Evolutionary conservation across 495 filamentous ascomycete species (phyloP).

Genomic region (Talaromyces nanjingensis): DNA sequence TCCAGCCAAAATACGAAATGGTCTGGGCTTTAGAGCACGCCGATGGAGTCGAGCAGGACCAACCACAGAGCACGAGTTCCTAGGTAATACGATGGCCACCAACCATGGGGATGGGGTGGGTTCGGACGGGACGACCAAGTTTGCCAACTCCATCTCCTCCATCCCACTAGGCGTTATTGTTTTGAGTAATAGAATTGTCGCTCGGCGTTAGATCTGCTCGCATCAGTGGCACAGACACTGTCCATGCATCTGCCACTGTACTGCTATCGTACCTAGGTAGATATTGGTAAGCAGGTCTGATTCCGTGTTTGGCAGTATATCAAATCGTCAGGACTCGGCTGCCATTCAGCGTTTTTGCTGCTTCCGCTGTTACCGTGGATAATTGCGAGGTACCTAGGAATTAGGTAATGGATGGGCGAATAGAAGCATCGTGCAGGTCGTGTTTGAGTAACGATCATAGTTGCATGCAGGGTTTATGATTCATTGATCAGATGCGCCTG

Average conservation of each 20-base stretch:
- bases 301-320: background rate
- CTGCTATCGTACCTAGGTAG: background rate
- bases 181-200: background rate
- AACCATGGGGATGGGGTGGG: background rate
- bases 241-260: background rate
- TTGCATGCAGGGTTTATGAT: background rate
- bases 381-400: background rate
- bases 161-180: background rate
- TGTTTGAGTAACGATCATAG: background rate
- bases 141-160: background rate
- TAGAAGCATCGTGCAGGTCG: background rate
- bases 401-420: background rate
- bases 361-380: background rate
- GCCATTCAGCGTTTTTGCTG: background rate
- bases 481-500: background rate
- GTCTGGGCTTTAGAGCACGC: background rate
- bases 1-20: background rate
- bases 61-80: background rate
- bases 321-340: background rate
- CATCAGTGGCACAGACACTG: background rate
- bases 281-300: background rate
- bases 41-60: background rate
- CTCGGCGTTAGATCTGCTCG: background rate
- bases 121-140: background rate
- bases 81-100: background rate